Percentiles rank a stretch among this genome's conserved stretches.
Evolutionary conservation across 208 protist species (phyloP).

Genomic region (Kentomonas sorsogonicus): DNA sequence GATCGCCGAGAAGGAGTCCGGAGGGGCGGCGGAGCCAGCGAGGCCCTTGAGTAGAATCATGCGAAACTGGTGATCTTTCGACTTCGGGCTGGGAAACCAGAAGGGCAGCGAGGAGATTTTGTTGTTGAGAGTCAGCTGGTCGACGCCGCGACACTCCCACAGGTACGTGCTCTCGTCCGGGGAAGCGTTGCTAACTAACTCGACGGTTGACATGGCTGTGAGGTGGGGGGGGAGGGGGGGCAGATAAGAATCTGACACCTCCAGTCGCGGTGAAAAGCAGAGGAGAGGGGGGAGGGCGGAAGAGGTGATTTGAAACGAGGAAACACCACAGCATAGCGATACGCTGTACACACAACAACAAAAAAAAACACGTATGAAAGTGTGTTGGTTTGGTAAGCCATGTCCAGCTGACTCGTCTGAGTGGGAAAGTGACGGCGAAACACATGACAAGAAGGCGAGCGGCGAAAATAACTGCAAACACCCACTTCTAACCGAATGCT

Average conservation of each 20-base stretch:
- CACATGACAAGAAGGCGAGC: too few relatives aligned
- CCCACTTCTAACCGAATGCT: too few relatives aligned
- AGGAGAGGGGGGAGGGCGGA: neutral
- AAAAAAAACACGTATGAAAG: conserved; percentile 1
- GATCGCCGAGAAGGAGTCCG: conserved; percentile 52
- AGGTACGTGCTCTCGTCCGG: conserved; percentile 39
- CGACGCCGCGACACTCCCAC: conserved; percentile 33
- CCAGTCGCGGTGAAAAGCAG: neutral
- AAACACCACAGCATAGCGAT: neutral
- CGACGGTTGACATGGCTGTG: conserved; percentile 29
- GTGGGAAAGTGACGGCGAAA: too few relatives aligned
- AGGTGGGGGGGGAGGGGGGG: neutral
- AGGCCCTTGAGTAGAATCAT: conserved; percentile 65
- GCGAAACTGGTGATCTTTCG: conserved; percentile 59
- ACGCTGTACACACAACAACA: neutral
- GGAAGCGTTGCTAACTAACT: conserved; percentile 53
- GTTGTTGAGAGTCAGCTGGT: conserved; percentile 60
- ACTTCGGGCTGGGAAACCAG: conserved; percentile 54
- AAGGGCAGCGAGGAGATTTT: conserved; percentile 79
- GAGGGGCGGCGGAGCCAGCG: conserved; percentile 12
- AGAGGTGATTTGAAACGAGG: neutral
- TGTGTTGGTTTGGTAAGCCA: too few relatives aligned
- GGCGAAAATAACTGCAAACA: too few relatives aligned
- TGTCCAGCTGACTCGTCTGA: too few relatives aligned
- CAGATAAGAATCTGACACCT: too few relatives aligned